Conservation (phyloP, 805 yeast genomes). For the Yamadazyma akitaensis region DNA sequence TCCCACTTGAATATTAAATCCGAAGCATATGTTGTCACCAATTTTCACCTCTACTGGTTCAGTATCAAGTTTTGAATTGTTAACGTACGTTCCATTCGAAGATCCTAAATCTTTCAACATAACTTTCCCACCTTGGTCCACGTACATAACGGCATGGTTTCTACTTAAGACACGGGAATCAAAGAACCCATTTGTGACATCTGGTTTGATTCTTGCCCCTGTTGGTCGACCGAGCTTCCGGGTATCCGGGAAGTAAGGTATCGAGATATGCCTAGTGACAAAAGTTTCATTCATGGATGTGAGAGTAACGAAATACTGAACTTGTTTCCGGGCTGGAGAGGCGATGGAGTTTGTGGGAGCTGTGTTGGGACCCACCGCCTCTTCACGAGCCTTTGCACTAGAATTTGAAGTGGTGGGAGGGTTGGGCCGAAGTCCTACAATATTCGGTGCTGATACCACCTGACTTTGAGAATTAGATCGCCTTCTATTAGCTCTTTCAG, state of each 20-base stretch:
- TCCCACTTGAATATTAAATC: conserved; percentile 76
- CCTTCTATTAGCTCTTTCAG: conserved; percentile 18
- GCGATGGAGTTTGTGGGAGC: neutral
- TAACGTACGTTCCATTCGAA: conserved; percentile 92
- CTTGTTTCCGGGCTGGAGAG: conserved; percentile 21
- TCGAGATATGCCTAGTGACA: conserved; percentile 69
- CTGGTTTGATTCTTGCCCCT: conserved; percentile 55
- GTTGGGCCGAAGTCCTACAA: conserved; percentile 1
- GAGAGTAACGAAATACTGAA: conserved; percentile 62
- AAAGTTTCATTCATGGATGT: conserved; percentile 79
- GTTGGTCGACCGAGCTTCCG: conserved; percentile 89
- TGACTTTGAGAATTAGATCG: conserved; percentile 44
- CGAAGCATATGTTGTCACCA: conserved; percentile 90
- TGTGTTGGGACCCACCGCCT: neutral
- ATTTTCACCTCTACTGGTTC: conserved; percentile 62
- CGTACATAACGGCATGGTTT: conserved; percentile 88
- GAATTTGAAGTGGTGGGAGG: neutral
- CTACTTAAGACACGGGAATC: conserved; percentile 91
- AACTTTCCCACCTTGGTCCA: conserved; percentile 64
- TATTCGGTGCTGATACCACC: conserved; percentile 25
- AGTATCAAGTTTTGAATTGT: conserved; percentile 62
- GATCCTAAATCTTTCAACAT: conserved; percentile 84
- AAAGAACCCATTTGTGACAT: conserved; percentile 82
- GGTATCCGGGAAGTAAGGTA: conserved; percentile 81
- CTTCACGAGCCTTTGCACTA: neutral